These are phyloP conservation scores for Theileria annulata DNA, from an alignment of 169 alveolate genomes.

Conservation along the genomic window DNA sequence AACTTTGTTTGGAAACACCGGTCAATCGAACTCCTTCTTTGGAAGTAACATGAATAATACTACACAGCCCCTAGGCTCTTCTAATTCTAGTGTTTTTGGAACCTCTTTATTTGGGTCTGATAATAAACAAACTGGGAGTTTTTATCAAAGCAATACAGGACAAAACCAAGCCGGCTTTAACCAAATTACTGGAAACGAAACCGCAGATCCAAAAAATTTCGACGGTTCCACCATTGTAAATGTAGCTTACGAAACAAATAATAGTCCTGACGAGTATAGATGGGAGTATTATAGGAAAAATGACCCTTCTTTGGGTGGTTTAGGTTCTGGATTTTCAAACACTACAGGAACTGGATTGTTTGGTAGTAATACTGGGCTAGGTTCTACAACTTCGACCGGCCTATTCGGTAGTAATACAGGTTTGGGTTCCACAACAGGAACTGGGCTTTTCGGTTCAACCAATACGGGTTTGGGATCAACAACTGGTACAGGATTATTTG, in stretches of 20 bases:
- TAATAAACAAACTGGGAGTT: conserved; percentile 13
- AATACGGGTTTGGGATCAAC: conserved; percentile 3
- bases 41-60: conserved; percentile 6
- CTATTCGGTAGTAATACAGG: conserved; percentile 29
- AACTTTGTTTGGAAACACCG: conserved; percentile 6
- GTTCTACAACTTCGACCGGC: conserved; percentile 47
- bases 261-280: conserved; percentile 42
- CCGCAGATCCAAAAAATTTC: conserved; percentile 10
- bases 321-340: conserved; percentile 15
- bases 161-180: conserved; percentile 6
- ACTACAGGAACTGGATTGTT: conserved; percentile 45
- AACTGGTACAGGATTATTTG: not conserved
- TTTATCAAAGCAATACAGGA: not conserved
- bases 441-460: not conserved
- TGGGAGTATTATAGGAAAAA: conserved; percentile 60
- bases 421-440: conserved; percentile 7
- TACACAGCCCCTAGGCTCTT: not conserved
- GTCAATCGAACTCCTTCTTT: not conserved
- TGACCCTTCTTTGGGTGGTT: conserved; percentile 26
- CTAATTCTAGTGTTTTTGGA: not conserved
- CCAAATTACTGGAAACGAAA: conserved; percentile 26
- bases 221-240: conserved; percentile 53
- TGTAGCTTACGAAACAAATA: conserved; percentile 33
- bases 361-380: conserved; percentile 26
- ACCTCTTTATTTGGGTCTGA: conserved; percentile 5